A percentile compares a stretch with the other conserved stretches of the same genome.
Conservation (phyloP, 169 alveolate species). For the Eimeria tenella region DNA sequence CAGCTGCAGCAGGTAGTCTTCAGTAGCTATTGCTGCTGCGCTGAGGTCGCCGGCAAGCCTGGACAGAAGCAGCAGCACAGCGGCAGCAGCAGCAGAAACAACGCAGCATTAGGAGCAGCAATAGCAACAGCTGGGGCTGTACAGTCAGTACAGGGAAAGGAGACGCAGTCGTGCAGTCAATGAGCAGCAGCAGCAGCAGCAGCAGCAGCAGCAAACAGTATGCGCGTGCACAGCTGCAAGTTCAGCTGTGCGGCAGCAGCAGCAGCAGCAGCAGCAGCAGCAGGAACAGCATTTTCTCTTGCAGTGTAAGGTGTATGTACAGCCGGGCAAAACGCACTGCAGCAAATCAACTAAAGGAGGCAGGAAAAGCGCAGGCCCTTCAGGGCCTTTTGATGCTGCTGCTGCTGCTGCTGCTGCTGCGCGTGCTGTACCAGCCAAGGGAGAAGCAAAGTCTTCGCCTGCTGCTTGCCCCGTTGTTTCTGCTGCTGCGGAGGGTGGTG, state of each 20-base stretch:
- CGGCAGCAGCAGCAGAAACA: background rate
- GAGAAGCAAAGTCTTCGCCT: background rate
- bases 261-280: conserved; percentile 2
- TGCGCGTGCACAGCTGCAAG: too few species aligned
- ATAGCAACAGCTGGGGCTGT: too few species aligned
- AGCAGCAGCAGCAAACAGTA: conserved; percentile 28
- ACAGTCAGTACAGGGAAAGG: too few species aligned
- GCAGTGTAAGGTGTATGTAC: background rate
- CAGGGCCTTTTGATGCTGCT: background rate
- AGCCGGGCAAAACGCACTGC: conserved; percentile 28
- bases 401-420: conserved; percentile 18
- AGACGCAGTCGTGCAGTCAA: too few species aligned
- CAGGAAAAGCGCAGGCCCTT: background rate
- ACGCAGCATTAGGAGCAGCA: conserved; percentile 9
- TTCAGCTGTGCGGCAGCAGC: background rate
- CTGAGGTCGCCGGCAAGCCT: conserved; percentile 57
- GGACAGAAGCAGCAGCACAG: background rate
- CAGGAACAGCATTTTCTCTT: background rate
- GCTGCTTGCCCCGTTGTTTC: background rate
- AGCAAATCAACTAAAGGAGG: conserved; percentile 5
- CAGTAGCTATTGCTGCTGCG: conserved; percentile 38
- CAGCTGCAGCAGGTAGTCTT: background rate
- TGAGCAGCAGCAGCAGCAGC: background rate
- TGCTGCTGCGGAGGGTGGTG: background rate
- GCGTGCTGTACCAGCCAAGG: background rate